phyloP scores from a whole-genome alignment of 2,329 filamentous ascomycete species.

The Microdochium trichocladiopsis region DNA sequence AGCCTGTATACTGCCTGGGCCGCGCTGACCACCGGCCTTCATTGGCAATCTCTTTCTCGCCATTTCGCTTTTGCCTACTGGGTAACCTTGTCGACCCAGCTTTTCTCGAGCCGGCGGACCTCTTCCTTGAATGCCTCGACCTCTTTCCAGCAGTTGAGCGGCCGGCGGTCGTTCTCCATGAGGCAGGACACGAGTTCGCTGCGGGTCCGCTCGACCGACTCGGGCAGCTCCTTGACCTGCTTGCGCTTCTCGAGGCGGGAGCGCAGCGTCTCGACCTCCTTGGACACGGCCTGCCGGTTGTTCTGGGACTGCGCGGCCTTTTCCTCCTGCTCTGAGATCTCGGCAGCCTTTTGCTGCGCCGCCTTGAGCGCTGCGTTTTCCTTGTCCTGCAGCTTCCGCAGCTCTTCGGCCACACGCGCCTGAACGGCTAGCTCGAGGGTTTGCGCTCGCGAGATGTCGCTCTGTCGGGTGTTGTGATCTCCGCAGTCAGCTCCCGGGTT shows the following conservation, averaged over 20 bases:
- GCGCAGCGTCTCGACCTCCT: conserved; percentile 52
- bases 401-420: conserved; percentile 76
- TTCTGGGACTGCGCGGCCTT: conserved; percentile 15
- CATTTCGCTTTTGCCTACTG: conserved; percentile 8
- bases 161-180: conserved; percentile 75
- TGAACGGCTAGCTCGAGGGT: conserved; percentile 83
- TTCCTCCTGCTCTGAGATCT: conserved; percentile 22
- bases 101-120: conserved; percentile 77
- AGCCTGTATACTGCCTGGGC: too few relatives aligned
- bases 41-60: too few relatives aligned
- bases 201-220: conserved; percentile 67
- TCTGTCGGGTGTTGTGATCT: conserved; percentile 43
- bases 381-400: conserved; percentile 68
- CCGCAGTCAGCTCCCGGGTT: background rate
- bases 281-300: conserved; percentile 43
- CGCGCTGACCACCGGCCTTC: too few relatives aligned
- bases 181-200: conserved; percentile 73
- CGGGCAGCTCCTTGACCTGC: conserved; percentile 62
- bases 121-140: conserved; percentile 86
- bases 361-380: conserved; percentile 63
- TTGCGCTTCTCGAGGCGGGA: conserved; percentile 54
- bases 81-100: conserved; percentile 80
- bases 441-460: conserved; percentile 79
- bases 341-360: conserved; percentile 51
- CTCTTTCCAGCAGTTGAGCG: conserved; percentile 91